Base-by-base conservation (phyloP, 2,329 filamentous ascomycete species). In the Ophiostoma piceae region DNA sequence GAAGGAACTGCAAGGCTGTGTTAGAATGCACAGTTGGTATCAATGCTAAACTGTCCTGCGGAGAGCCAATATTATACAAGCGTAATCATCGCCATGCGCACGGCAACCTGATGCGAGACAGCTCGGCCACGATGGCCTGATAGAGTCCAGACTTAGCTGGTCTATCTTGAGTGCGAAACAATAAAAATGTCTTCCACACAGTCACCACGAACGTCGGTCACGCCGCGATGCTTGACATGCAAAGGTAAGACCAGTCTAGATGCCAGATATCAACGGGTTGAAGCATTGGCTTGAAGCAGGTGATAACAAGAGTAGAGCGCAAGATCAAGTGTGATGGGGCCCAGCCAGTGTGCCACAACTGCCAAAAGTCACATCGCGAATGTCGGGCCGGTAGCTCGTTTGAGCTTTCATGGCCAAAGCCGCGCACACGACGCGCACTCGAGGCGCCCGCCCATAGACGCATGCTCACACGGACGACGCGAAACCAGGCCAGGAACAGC, bases 261-360 rank as follows among this genome's bases (percentile, higher is more conserved):
- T 26, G 12, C 51, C 22, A 26, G 6, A n/a, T 35, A 35, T 35
- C 35, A 14, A 37, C 35, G 47, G 47, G n/a, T 11, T 7, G n/a
- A 3, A 26, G 26, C 51, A 57, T n/a, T n/a, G n/a, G n/a, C n/a
- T n/a, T n/a, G n/a, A n/a, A n/a, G n/a, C n/a, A n/a, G 9, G n/a
- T 57, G 51, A 12, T 57, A 26, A 57, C 22, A 57, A 16, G n/a
- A 57, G n/a, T 32, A 73, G 72, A 69, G 35, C 72, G 72, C 22
- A 73, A 71, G 51, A 70, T 73, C 43, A 71, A 71, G 39, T 73
- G 71, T 54, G 72, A 73, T 35, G 68, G 69, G 22, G 35, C 54
- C 11, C 43, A 11, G 26, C 72, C 72, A 19, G 32, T 47, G 5
- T 73, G 72, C 57, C 14, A 12, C 1, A 72, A 72, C 65, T 72